These are phyloP conservation scores for Orbilia ellipsospora DNA, from an alignment of 2,329 filamentous ascomycete genomes.

Conservation along the genomic window DNA sequence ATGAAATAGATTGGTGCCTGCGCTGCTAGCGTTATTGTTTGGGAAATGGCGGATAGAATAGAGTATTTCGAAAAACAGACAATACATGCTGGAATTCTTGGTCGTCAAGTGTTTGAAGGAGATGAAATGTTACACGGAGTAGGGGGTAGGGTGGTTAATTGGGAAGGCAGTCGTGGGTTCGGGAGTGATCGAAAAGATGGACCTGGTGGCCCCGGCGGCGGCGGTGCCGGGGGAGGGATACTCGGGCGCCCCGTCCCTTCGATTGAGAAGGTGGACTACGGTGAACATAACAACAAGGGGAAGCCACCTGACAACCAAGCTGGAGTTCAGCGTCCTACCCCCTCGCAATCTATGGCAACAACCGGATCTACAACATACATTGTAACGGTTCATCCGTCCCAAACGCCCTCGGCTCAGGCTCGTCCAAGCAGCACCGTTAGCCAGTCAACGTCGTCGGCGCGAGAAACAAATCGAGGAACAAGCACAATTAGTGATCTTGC, in stretches of 20 bases:
- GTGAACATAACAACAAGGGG: constrained; percentile 20
- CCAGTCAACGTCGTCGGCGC: constrained; percentile 46
- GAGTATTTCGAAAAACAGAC: constrained; percentile 92
- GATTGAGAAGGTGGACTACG: constrained; percentile 39
- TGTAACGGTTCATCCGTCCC: constrained; percentile 38
- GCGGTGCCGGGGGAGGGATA: constrained; percentile 25
- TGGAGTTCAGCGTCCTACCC: constrained; percentile 27
- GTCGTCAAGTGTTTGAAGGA: constrained; percentile 89
- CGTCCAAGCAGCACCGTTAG: constrained; percentile 43
- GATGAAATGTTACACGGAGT: constrained; percentile 83
- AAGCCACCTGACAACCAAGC: neutral
- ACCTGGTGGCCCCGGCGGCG: constrained; percentile 38
- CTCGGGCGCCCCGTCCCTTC: constrained; percentile 41
- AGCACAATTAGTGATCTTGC: constrained; percentile 52
- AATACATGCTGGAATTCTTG: constrained; percentile 91
- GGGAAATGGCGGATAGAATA: constrained; percentile 97
- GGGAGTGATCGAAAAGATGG: constrained; percentile 26
- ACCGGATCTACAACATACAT: constrained; percentile 51
- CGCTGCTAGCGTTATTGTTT: constrained; percentile 93
- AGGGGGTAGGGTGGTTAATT: constrained; percentile 37
- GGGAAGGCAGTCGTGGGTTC: constrained; percentile 25
- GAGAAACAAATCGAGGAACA: constrained; percentile 43
- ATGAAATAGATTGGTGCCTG: constrained; percentile 76
- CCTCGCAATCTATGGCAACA: constrained; percentile 39
- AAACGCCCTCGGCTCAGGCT: constrained; percentile 39